phyloP scores from a whole-genome alignment of 2,329 filamentous ascomycete genomes.

The Colletotrichum sublineola region DNA sequence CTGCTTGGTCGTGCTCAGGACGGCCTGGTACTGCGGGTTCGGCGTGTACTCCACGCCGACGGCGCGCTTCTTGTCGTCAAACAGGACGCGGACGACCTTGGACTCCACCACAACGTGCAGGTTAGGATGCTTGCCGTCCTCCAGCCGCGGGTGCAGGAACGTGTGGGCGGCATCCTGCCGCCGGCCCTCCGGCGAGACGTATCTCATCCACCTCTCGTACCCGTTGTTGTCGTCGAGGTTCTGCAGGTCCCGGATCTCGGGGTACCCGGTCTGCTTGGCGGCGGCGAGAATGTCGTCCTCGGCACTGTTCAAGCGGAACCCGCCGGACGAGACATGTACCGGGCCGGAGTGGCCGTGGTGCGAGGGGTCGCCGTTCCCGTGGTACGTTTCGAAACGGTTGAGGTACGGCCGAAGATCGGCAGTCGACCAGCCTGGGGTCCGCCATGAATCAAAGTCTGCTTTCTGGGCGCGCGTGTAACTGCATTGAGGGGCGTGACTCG shows the following conservation, averaged over 20 bases:
- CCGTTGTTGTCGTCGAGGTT: conserved; percentile 58
- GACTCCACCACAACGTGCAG: conserved; percentile 51
- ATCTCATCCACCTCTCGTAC: conserved; percentile 48
- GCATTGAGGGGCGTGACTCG: conserved; percentile 30
- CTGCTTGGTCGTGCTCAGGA: conserved; percentile 33
- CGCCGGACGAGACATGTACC: conserved; percentile 62
- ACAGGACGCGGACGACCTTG: conserved; percentile 54
- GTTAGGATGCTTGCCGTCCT: conserved; percentile 47
- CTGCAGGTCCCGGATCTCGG: conserved; percentile 63
- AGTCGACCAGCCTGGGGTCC: conserved; percentile 63
- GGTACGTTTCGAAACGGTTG: conserved; percentile 54
- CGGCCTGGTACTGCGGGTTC: conserved; percentile 49
- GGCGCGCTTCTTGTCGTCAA: conserved; percentile 64
- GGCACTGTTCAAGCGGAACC: conserved; percentile 53
- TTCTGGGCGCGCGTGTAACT: conserved; percentile 60
- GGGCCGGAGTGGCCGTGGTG: conserved; percentile 63
- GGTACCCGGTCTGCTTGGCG: conserved; percentile 59
- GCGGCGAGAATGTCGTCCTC: conserved; percentile 61
- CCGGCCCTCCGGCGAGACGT: conserved; percentile 53
- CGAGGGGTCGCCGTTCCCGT: conserved; percentile 44
- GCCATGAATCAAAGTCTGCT: conserved; percentile 66
- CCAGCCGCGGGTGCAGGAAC: conserved; percentile 50
- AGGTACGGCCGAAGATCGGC: conserved; percentile 65
- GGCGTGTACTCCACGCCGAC: conserved; percentile 71
- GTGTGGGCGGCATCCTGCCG: conserved; percentile 50